Evolutionary conservation across 352 stramenopile genomes (phyloP).

Genomic region (Phytophthora rubi): DNA sequence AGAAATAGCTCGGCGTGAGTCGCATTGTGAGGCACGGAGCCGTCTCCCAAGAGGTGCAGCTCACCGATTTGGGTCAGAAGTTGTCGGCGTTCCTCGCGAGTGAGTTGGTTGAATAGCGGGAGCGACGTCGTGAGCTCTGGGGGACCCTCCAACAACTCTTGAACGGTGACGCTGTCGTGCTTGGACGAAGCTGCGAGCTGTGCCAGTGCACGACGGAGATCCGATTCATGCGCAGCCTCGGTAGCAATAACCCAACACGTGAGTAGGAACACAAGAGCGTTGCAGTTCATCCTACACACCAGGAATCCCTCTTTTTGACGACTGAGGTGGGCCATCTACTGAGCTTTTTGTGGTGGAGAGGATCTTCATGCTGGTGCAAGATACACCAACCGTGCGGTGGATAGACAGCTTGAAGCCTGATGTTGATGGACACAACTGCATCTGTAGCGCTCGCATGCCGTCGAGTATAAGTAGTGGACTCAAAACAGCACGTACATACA

Average conservation of each 20-base stretch:
- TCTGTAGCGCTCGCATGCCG: not conserved
- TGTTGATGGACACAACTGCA: constrained; percentile 10
- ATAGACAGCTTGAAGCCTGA: constrained; percentile 15
- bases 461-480: not conserved
- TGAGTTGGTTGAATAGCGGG: constrained; percentile 33
- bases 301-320: constrained; percentile 19
- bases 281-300: constrained; percentile 4
- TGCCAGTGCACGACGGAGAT: constrained; percentile 22
- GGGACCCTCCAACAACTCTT: constrained; percentile 28
- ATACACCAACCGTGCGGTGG: constrained; percentile 10
- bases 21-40: constrained; percentile 19
- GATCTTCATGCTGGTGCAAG: constrained; percentile 23
- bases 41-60: constrained; percentile 37
- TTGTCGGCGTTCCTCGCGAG: constrained; percentile 23
- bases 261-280: constrained; percentile 18
- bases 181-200: constrained; percentile 19
- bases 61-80: constrained; percentile 52
- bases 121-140: constrained; percentile 22
- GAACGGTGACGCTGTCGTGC: constrained; percentile 5
- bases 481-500: not conserved
- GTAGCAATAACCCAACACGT: constrained; percentile 10
- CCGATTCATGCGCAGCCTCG: constrained; percentile 16
- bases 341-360: constrained; percentile 21
- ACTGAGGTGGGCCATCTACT: constrained; percentile 16
- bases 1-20: constrained; percentile 44